These are phyloP conservation scores for Amniculicola lignicola DNA, from an alignment of 495 filamentous ascomycete species.

Conservation along the genomic window DNA sequence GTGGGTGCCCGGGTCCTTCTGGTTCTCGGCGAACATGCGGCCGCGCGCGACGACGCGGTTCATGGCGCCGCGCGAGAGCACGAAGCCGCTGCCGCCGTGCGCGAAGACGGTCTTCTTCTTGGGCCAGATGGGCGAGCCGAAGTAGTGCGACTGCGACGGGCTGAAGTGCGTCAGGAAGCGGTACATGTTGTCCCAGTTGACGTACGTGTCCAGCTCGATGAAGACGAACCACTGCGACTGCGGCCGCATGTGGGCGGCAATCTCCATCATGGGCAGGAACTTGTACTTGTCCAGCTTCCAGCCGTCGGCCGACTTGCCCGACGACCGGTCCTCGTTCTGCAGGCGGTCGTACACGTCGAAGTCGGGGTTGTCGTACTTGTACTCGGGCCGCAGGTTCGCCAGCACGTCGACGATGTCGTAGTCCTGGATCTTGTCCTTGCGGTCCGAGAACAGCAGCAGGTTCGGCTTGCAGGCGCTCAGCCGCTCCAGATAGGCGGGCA, in stretches of 20 bases:
- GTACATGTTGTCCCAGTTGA: conserved; percentile 61
- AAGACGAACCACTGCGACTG: conserved; percentile 64
- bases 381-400: conserved; percentile 40
- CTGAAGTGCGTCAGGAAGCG: conserved; percentile 54
- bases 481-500: conserved; percentile 57
- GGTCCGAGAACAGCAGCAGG: conserved; percentile 58
- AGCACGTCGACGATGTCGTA: conserved; percentile 54
- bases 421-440: conserved; percentile 50
- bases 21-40: conserved; percentile 13
- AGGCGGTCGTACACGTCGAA: conserved; percentile 54
- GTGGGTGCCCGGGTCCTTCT: conserved; percentile 17
- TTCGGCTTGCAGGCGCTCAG: conserved; percentile 51
- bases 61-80: conserved; percentile 22
- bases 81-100: conserved; percentile 30
- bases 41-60: conserved; percentile 31
- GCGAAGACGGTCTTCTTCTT: conserved; percentile 28
- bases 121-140: conserved; percentile 55
- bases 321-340: conserved; percentile 45
- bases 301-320: conserved; percentile 38
- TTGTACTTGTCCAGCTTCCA: conserved; percentile 72
- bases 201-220: conserved; percentile 65
- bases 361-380: conserved; percentile 40
- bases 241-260: conserved; percentile 51
- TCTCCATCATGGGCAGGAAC: conserved; percentile 62
- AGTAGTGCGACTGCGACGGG: conserved; percentile 49